Evolutionary conservation across 495 filamentous ascomycete species (phyloP), one percentile per base, ranked within the genome.

Genomic region (Aspergillus incahuasiensis): DNA sequence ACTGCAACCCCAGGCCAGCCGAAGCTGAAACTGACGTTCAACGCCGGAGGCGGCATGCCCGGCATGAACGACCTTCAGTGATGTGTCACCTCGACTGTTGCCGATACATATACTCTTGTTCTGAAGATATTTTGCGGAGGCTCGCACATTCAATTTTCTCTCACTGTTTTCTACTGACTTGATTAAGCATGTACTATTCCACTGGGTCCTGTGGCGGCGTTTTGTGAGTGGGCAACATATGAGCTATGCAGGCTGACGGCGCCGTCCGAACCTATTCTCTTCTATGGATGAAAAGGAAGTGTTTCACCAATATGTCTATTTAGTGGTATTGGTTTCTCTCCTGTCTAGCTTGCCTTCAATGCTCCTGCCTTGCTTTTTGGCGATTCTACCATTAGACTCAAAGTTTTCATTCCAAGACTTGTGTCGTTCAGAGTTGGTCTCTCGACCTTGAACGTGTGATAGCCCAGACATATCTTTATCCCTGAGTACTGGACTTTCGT

Each of bases 21-120:
- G 66, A 77, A 86, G 78, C 41, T 86, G 64, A 76, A 84, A 66
- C 68, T 84, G 54, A 77, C 80, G 41, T 73, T 82, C 63, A 83
- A 80, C 57, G 78, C 74, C 52, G 63, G 68, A 45, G 67, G 40
- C 65, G 68, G 38, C 69, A 65, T 42, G 64, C 12, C 59, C 16
- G 67, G 59, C 16, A 63, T 59, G 30, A 68, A 62, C 40, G 67
- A 77, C 24, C 69, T 73, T 13, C 69, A 75, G 44, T 75, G 58
- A 75, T 52, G 44, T 25, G 42, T 5, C 30, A 39, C 19, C 43
- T 52, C 48, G 52, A 59, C 52, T 38, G 41, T 49, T 53, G 48
- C 56, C 52, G 39, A 58, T 52, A 56, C 49, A 54, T 56, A 51
- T 52, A 53, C 51, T 55, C 18, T 54, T 48, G 40, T 56, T 56